These are phyloP conservation scores for Penicillium atrosanguineum DNA, from an alignment of 495 filamentous ascomycete genomes.

Conservation along the genomic window DNA sequence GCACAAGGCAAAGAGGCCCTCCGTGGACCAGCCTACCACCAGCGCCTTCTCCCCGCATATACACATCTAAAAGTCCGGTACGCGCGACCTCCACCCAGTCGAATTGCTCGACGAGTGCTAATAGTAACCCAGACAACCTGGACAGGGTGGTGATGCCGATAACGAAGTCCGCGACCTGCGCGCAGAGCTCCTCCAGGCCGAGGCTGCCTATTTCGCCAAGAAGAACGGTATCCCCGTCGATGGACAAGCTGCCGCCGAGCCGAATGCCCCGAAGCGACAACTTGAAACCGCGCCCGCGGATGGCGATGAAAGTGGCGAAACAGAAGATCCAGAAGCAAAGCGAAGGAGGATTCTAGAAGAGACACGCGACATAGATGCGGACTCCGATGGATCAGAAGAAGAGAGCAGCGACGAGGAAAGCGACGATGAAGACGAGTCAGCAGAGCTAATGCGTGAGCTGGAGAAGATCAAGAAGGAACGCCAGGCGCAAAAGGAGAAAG, in stretches of 20 bases:
- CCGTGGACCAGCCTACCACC: constrained; percentile 92
- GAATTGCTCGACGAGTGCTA: constrained; percentile 4
- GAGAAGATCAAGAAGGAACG: constrained; percentile 93
- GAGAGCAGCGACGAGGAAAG: constrained; percentile 75
- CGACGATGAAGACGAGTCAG: constrained; percentile 84
- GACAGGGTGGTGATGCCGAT: constrained; percentile 86
- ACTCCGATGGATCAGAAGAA: constrained; percentile 68
- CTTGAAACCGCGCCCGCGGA: constrained; percentile 50
- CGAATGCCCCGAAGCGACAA: constrained; percentile 60
- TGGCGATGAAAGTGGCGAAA: constrained; percentile 32
- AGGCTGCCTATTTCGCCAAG: constrained; percentile 85
- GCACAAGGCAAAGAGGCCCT: constrained; percentile 93
- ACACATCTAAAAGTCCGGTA: constrained; percentile 86
- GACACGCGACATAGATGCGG: constrained; percentile 85
- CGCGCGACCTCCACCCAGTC: background rate
- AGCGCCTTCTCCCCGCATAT: constrained; percentile 89
- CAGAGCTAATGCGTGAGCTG: constrained; percentile 84
- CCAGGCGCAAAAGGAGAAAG: constrained; percentile 77
- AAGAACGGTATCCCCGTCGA: constrained; percentile 59
- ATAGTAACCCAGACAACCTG: constrained; percentile 60
- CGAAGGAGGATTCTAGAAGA: constrained; percentile 84
- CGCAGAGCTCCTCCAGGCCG: constrained; percentile 84
- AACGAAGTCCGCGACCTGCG: constrained; percentile 73
- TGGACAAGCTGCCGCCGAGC: constrained; percentile 33
- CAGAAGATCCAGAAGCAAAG: constrained; percentile 75